Evolutionary conservation across 306 rosid species (phyloP).

Genomic region (Pachyrhizus erosus): DNA sequence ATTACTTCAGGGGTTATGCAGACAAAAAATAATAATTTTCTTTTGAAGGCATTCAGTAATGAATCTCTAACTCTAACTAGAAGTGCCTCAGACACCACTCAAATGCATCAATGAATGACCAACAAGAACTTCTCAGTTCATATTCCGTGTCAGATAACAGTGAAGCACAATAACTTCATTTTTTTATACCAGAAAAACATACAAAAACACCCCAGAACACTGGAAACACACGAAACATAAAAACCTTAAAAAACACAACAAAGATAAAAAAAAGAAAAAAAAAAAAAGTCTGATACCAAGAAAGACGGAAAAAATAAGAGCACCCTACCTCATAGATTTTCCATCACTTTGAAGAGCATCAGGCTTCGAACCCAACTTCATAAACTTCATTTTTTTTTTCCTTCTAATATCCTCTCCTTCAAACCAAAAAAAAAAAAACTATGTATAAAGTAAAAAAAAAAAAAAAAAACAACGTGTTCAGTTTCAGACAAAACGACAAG

Average conservation of each 20-base stretch:
- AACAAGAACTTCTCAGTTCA: constrained; percentile 6
- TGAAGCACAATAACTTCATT: neutral
- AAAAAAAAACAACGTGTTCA: neutral
- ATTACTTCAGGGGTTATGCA: constrained; percentile 25
- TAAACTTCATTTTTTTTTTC: constrained; percentile 77
- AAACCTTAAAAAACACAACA: neutral
- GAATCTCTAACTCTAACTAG: neutral
- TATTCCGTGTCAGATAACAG: constrained; percentile 3
- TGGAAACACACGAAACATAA: neutral
- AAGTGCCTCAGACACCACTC: neutral
- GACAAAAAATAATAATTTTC: neutral
- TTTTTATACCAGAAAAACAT: too few species aligned
- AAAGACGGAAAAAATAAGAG: constrained; percentile 7
- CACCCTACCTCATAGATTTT: constrained; percentile 63
- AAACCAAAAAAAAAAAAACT: neutral
- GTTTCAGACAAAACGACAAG: constrained; percentile 22
- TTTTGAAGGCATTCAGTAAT: constrained; percentile 7
- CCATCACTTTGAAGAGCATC: constrained; percentile 90
- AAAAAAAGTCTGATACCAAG: too few species aligned
- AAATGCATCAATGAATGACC: constrained; percentile 10
- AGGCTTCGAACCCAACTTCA: constrained; percentile 96
- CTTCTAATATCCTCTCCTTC: neutral
- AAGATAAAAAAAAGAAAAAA: too few species aligned
- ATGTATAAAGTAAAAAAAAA: neutral
- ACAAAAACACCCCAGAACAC: neutral